Evolutionary conservation across 148 eudicot genomes (phyloP).

Genomic region (Rheum nobile): DNA sequence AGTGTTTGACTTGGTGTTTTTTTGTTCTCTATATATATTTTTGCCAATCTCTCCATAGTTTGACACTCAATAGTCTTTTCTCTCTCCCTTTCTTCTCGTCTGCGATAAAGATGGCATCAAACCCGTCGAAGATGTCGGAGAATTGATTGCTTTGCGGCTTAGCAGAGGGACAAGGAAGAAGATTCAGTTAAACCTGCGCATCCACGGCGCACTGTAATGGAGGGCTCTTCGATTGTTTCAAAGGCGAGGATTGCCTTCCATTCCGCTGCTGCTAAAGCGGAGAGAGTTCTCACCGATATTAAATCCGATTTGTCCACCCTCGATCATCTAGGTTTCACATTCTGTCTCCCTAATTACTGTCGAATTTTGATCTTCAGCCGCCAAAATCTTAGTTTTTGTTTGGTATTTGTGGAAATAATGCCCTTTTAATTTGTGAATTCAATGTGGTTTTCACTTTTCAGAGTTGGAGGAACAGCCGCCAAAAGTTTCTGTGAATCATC

Average conservation of each 20-base stretch:
- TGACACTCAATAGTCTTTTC: background rate
- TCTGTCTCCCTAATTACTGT: background rate
- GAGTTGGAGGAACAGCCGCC: slow-evolving; percentile 3
- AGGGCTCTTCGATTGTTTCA: slow-evolving; percentile 48
- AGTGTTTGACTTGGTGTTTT: background rate
- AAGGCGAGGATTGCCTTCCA: slow-evolving; percentile 80
- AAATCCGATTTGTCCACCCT: slow-evolving; percentile 49
- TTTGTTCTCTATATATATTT: background rate
- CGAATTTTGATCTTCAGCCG: background rate
- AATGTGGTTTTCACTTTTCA: background rate
- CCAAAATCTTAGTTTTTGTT: background rate
- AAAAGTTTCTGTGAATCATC: background rate
- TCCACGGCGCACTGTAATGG: slow-evolving; percentile 19
- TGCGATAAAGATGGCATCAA: background rate
- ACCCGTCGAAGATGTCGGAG: background rate
- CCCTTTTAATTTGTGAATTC: background rate
- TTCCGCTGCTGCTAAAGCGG: slow-evolving; percentile 94
- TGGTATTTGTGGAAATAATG: background rate
- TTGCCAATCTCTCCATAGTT: background rate
- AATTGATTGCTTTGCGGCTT: background rate
- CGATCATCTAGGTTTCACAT: slow-evolving; percentile 35
- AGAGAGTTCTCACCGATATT: slow-evolving; percentile 58
- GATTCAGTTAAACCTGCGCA: background rate
- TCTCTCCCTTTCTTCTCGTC: background rate
- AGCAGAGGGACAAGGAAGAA: background rate